These are phyloP conservation scores for Agaricales sp. DNA, from an alignment of 1,284 basidiomycete genomes.

Conservation along the genomic window DNA sequence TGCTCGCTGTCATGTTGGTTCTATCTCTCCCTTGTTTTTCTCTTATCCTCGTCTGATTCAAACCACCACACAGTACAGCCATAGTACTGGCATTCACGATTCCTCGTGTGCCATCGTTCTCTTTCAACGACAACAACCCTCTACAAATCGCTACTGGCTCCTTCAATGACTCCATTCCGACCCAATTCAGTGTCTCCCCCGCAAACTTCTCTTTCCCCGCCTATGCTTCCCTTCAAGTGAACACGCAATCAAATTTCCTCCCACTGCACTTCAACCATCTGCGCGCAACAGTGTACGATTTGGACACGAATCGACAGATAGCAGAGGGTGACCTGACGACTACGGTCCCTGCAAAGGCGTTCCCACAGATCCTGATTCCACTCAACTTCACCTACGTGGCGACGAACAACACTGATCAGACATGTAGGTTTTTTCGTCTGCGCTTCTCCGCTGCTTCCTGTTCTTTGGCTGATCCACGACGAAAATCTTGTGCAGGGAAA, in stretches of 20 bases:
- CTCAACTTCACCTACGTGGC: conserved; percentile 77
- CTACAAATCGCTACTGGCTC: conserved; percentile 45
- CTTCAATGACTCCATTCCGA: conserved; percentile 45
- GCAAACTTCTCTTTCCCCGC: conserved; percentile 84
- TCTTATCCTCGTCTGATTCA: conserved; percentile 7
- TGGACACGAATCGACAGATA: conserved; percentile 49
- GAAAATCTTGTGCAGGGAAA: conserved; percentile 35
- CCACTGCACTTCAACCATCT: conserved; percentile 65
- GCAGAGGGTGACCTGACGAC: conserved; percentile 51
- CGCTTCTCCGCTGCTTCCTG: conserved; percentile 1
- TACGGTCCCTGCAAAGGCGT: conserved; percentile 53
- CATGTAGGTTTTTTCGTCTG: conserved; percentile 43
- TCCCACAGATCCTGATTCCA: conserved; percentile 55
- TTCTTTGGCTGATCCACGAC: conserved; percentile 1
- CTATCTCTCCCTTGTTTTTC: conserved; percentile 2
- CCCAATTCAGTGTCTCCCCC: conserved; percentile 57
- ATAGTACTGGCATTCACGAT: conserved; percentile 67
- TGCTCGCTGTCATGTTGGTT: conserved; percentile 52
- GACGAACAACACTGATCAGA: conserved; percentile 69
- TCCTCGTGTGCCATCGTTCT: conserved; percentile 68
- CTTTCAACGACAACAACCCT: conserved; percentile 47
- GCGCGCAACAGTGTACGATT: conserved; percentile 56
- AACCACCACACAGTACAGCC: conserved; percentile 37
- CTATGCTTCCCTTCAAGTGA: conserved; percentile 57
- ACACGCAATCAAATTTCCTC: conserved; percentile 63